These are phyloP conservation scores for Penicillium waksmanii DNA, from an alignment of 495 filamentous ascomycete species.

Conservation along the genomic window DNA sequence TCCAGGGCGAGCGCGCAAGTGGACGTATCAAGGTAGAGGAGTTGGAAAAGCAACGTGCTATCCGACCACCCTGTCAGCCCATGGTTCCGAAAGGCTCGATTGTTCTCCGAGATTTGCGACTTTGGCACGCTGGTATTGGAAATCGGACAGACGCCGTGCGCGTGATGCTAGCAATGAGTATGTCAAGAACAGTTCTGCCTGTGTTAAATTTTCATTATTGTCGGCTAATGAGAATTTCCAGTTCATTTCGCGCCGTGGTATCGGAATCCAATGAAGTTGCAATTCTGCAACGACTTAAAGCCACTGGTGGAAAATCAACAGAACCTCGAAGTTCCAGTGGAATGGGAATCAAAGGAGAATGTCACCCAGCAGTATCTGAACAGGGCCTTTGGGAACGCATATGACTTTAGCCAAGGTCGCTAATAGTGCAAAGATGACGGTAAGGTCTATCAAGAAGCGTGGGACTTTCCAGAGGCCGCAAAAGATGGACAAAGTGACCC, in stretches of 20 bases:
- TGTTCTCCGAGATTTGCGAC: slow-evolving; percentile 57
- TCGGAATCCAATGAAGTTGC: slow-evolving; percentile 53
- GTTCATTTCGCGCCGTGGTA: slow-evolving; percentile 51
- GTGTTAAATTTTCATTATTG: background rate
- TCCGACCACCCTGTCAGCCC: slow-evolving; percentile 52
- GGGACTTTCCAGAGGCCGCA: no score
- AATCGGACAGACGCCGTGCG: slow-evolving; percentile 52
- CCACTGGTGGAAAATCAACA: slow-evolving; percentile 34
- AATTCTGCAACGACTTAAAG: slow-evolving; percentile 50
- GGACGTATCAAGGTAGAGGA: slow-evolving; percentile 48
- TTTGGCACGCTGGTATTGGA: slow-evolving; percentile 66
- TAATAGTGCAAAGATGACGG: background rate
- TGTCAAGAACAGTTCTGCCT: slow-evolving; percentile 19
- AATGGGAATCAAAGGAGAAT: slow-evolving; percentile 41
- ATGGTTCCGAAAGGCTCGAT: slow-evolving; percentile 55
- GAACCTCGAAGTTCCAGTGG: slow-evolving; percentile 46
- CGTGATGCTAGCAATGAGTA: slow-evolving; percentile 63
- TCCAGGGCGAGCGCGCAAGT: slow-evolving; percentile 52
- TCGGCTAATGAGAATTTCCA: slow-evolving; percentile 7
- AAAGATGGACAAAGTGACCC: no score
- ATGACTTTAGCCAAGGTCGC: slow-evolving; percentile 49
- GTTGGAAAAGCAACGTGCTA: slow-evolving; percentile 41
- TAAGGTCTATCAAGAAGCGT: no score
- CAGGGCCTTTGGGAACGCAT: slow-evolving; percentile 52
- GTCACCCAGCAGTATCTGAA: slow-evolving; percentile 44